Evolutionary conservation across 805 yeast genomes (phyloP).

Genomic region (Candida wancherniae): DNA sequence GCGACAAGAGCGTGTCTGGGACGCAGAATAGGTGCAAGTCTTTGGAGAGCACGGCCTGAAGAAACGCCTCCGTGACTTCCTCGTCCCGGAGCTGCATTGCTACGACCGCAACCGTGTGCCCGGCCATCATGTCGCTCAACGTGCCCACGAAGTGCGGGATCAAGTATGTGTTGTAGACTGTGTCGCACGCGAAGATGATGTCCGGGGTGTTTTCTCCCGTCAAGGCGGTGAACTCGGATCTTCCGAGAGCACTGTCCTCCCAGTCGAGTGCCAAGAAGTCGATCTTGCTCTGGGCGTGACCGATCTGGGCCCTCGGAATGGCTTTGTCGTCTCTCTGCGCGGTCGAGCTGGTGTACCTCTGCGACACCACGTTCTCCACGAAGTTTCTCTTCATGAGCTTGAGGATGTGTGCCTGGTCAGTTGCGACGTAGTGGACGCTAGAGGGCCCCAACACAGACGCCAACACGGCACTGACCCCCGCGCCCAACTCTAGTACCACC

Average conservation of each 20-base stretch:
- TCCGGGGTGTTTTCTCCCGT: conserved; percentile 30
- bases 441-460: conserved; percentile 35
- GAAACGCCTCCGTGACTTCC: conserved; percentile 44
- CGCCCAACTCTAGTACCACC: conserved; percentile 52
- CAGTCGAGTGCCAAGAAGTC: conserved; percentile 57
- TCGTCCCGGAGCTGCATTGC: conserved; percentile 52
- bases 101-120: conserved; percentile 32
- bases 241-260: conserved; percentile 45
- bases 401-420: conserved; percentile 55
- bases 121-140: conserved; percentile 30
- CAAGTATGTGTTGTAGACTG: conserved; percentile 59
- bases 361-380: conserved; percentile 26
- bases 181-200: conserved; percentile 56
- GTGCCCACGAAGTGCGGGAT: conserved; percentile 47
- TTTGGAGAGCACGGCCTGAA: conserved; percentile 26
- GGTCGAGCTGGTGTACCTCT: conserved; percentile 10
- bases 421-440: conserved; percentile 42
- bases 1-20: conserved; percentile 25
- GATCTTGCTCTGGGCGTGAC: conserved; percentile 18
- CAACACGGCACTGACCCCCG: conserved; percentile 55
- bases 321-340: conserved; percentile 1
- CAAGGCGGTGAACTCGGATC: conserved; percentile 12
- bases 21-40: conserved; percentile 34
- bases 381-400: conserved; percentile 49
- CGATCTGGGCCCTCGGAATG: not conserved